A percentile compares a stretch with the other conserved stretches of the same genome.
These are phyloP conservation scores for Fusarium luffae DNA, from an alignment of 2,329 filamentous ascomycete species.

Conservation along the genomic window DNA sequence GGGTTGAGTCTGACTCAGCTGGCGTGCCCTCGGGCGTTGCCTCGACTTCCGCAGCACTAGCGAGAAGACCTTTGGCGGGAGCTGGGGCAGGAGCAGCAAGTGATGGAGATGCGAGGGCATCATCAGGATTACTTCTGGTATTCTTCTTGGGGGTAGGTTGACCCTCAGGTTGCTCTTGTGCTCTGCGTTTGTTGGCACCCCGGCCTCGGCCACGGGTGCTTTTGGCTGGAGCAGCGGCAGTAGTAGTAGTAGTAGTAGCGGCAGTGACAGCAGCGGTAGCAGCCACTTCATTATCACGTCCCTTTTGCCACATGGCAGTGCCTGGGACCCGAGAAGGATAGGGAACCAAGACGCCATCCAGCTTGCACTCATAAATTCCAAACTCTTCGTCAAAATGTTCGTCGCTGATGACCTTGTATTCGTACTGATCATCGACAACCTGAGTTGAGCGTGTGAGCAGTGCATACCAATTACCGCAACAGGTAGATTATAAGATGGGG, in stretches of 20 bases:
- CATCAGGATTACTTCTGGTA: constrained; percentile 50
- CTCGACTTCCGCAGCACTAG: constrained; percentile 53
- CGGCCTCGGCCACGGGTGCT: constrained; percentile 48
- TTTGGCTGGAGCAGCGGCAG: constrained; percentile 44
- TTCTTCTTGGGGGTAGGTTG: constrained; percentile 62
- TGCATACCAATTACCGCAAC: constrained; percentile 16
- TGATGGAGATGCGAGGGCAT: constrained; percentile 43
- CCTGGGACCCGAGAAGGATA: constrained; percentile 58
- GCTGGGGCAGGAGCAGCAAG: constrained; percentile 47
- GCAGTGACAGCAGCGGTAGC: constrained; percentile 47
- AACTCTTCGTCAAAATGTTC: constrained; percentile 57
- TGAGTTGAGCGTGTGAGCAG: constrained; percentile 42
- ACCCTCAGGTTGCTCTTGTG: constrained; percentile 61
- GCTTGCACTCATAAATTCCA: constrained; percentile 55
- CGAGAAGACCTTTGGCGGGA: constrained; percentile 54
- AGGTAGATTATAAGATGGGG: constrained; percentile 27
- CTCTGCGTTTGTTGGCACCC: constrained; percentile 60
- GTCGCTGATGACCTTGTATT: constrained; percentile 59
- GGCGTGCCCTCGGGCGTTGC: constrained; percentile 50
- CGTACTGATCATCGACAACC: constrained; percentile 58
- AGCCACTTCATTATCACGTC: constrained; percentile 52
- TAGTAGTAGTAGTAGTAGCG: constrained; percentile 35
- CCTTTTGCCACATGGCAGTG: constrained; percentile 56
- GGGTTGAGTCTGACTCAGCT: constrained; percentile 51
- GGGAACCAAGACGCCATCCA: constrained; percentile 57